Evolutionary conservation across 2,329 filamentous ascomycete species (phyloP).

Genomic region (Cladosporium sp.): DNA sequence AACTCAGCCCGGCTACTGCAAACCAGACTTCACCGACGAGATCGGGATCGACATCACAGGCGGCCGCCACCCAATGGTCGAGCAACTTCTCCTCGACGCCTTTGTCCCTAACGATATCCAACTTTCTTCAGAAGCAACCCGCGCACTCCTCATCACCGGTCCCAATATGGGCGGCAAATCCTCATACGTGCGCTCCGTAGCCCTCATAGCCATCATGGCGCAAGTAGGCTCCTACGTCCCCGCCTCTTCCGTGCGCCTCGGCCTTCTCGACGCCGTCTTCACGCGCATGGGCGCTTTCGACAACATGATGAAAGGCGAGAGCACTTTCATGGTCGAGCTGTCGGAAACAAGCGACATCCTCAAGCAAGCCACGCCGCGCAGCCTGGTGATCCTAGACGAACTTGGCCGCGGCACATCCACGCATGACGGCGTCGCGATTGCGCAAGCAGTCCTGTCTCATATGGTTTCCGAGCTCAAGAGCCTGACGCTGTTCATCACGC

Average conservation of each 20-base stretch:
- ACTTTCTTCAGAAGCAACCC: constrained; percentile 64
- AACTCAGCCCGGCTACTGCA: constrained; percentile 81
- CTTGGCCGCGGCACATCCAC: constrained; percentile 91
- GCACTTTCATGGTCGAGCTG: constrained; percentile 97
- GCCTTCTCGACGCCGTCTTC: constrained; percentile 86
- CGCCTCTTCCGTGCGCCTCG: constrained; percentile 70
- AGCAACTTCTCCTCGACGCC: constrained; percentile 78
- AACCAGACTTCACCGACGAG: constrained; percentile 68
- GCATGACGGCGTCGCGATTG: constrained; percentile 94
- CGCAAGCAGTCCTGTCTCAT: constrained; percentile 84
- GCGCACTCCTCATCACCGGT: constrained; percentile 86
- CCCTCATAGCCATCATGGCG: constrained; percentile 88
- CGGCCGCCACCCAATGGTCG: constrained; percentile 93
- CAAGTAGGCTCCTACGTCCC: constrained; percentile 95
- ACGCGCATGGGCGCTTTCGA: constrained; percentile 96
- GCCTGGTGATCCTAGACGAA: constrained; percentile 90
- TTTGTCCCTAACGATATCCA: constrained; percentile 90
- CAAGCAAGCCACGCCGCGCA: constrained; percentile 80
- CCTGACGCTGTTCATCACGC: constrained; percentile 93
- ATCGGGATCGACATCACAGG: constrained; percentile 69
- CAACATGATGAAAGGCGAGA: constrained; percentile 92
- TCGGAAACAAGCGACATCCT: constrained; percentile 90
- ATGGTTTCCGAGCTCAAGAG: constrained; percentile 74
- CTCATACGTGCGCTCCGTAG: constrained; percentile 91
- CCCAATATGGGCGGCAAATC: constrained; percentile 99